phyloP scores from a whole-genome alignment of 371 early-diverging fungal genomes.

The Dichotomocladium elegans region DNA sequence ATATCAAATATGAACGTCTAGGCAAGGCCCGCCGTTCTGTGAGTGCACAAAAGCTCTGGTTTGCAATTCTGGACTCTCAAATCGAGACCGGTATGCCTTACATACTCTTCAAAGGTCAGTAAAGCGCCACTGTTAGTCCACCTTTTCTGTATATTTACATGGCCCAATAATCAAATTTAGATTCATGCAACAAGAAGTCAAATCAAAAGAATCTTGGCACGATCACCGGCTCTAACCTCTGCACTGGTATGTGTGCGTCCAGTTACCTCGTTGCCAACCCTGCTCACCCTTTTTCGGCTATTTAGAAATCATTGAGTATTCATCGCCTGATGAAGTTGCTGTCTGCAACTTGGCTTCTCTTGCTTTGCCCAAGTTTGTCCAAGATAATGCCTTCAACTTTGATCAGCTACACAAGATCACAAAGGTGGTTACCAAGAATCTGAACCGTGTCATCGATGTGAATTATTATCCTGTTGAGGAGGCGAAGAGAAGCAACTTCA shows the following conservation, averaged over 20 bases:
- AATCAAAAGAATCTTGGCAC: slow-evolving; percentile 98
- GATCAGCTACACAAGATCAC: slow-evolving; percentile 59
- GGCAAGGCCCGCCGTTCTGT: slow-evolving; percentile 79
- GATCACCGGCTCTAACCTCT: slow-evolving; percentile 85
- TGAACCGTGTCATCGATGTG: slow-evolving; percentile 97
- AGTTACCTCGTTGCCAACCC: no score
- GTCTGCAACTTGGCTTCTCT: slow-evolving; percentile 98
- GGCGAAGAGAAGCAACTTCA: slow-evolving; percentile 84
- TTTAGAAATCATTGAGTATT: slow-evolving; percentile 94
- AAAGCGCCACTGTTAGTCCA: background rate
- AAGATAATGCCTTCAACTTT: slow-evolving; percentile 49
- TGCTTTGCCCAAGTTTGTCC: slow-evolving; percentile 90
- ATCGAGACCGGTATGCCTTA: slow-evolving; percentile 97
- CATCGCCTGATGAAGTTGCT: slow-evolving; percentile 93
- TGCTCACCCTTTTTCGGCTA: background rate
- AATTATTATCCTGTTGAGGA: slow-evolving; percentile 96
- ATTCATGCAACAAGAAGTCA: slow-evolving; percentile 94
- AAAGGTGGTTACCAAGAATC: slow-evolving; percentile 85
- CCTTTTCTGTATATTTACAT: background rate
- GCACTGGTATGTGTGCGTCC: slow-evolving; percentile 32
- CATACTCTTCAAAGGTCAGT: slow-evolving; percentile 88
- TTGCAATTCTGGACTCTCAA: slow-evolving; percentile 91
- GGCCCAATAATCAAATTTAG: slow-evolving; percentile 5
- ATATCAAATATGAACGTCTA: slow-evolving; percentile 75
- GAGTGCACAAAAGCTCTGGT: slow-evolving; percentile 95